Conservation (phyloP, 2,329 filamentous ascomycete genomes). For the Hansfordia pulvinata region DNA sequence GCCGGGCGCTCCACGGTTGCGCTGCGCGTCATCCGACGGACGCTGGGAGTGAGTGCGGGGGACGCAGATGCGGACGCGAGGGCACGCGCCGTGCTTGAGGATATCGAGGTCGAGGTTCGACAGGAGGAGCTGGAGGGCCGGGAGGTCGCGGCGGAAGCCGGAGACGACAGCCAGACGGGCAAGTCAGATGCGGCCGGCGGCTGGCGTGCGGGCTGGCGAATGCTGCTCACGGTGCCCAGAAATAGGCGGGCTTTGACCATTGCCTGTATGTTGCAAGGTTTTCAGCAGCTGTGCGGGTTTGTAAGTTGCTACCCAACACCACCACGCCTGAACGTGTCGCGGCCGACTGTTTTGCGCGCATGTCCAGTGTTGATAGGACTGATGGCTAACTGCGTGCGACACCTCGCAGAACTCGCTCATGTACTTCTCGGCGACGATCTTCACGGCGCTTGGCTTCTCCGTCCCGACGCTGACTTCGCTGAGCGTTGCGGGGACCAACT, state of each 20-base stretch:
- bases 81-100: constrained; percentile 35
- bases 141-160: constrained; percentile 19
- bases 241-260: constrained; percentile 69
- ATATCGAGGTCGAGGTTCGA: constrained; percentile 62
- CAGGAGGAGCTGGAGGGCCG: constrained; percentile 46
- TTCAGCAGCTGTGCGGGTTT: constrained; percentile 84
- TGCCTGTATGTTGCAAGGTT: constrained; percentile 71
- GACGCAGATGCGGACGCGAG: constrained; percentile 35
- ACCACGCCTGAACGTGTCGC: not conserved
- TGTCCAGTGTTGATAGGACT: no score
- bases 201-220: constrained; percentile 33
- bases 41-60: constrained; percentile 24
- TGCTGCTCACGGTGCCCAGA: constrained; percentile 41
- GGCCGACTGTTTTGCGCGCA: not conserved
- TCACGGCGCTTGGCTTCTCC: constrained; percentile 62
- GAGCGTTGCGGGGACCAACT: constrained; percentile 72
- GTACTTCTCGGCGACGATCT: constrained; percentile 82
- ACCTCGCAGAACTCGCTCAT: constrained; percentile 62
- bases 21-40: constrained; percentile 48
- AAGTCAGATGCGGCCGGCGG: no score
- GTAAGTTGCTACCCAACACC: constrained; percentile 26
- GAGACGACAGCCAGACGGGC: constrained; percentile 12
- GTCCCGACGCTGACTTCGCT: constrained; percentile 70
- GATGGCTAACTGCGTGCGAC: constrained; percentile 3
- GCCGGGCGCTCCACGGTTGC: constrained; percentile 49